These are phyloP conservation scores for Fusarium succisae DNA, from an alignment of 2,329 filamentous ascomycete species.

Conservation along the genomic window DNA sequence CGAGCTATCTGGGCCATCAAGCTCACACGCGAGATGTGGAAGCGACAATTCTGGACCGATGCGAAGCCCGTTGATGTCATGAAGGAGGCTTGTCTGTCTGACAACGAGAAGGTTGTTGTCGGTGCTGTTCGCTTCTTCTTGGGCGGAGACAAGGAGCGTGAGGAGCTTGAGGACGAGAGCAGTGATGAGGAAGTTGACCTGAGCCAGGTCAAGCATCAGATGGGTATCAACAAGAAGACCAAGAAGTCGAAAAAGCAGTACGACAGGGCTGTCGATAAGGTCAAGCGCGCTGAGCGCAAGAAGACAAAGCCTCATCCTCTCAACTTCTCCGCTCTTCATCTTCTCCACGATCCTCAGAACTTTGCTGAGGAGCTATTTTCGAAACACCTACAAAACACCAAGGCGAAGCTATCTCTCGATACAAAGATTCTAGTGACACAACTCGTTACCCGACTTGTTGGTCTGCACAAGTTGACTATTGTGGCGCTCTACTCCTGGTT, in stretches of 20 bases:
- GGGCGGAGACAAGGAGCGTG: conserved; percentile 93
- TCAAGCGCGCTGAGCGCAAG: conserved; percentile 86
- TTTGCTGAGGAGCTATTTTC: conserved; percentile 91
- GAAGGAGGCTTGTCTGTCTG: conserved; percentile 88
- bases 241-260: conserved; percentile 85
- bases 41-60: conserved; percentile 94
- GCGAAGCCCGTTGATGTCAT: conserved; percentile 96
- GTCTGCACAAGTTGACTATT: conserved; percentile 90
- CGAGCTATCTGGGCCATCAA: conserved; percentile 97
- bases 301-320: conserved; percentile 87
- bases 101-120: conserved; percentile 91
- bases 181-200: conserved; percentile 85
- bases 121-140: conserved; percentile 94
- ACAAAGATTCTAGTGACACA: conserved; percentile 91
- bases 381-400: conserved; percentile 89
- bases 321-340: conserved; percentile 95
- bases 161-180: conserved; percentile 89
- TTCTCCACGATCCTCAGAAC: conserved; percentile 92
- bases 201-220: conserved; percentile 82
- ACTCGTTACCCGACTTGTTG: conserved; percentile 88
- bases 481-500: conserved; percentile 96
- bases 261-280: conserved; percentile 81
- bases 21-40: conserved; percentile 95
- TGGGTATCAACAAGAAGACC: conserved; percentile 94
- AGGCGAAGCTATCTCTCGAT: conserved; percentile 85